Evolutionary conservation across 805 yeast genomes (phyloP), one percentile per base, ranked within the genome.

Genomic region (Kuraishia ogatae): DNA sequence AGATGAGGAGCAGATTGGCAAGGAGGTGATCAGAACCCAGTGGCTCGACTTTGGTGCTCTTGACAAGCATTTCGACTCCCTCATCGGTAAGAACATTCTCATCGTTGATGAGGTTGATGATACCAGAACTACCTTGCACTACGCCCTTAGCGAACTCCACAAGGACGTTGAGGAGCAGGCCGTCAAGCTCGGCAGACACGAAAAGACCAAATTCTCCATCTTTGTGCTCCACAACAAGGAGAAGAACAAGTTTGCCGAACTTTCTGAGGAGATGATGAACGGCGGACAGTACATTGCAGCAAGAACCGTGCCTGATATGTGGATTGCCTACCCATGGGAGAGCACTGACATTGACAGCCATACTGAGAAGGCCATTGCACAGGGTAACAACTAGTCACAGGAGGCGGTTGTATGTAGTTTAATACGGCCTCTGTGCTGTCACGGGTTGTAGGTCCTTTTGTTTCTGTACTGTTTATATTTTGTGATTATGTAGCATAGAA

Each of bases 281-380:
- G 77, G 79, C 35, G 86, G 86, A 54, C 77, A 82, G 58, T 89
- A 89, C 67, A 81, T 85, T 61, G 91, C 87, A 54, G 91, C 90
- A 20, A 80, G 86, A 71, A 75, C 81, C 47, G 88, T 87, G 50
- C 91, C 87, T 39, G 94, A 88, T 64, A 76, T 77, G 56, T 87
- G 96, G 96, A 87, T 85, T 60, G 92, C 94, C 22, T 87, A 87
- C 64, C 96, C 96, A 50, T 87, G 96, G 96, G 96, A 89, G 66
- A 86, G 94, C 20, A 71, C 69, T 26, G 94, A 89, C 69, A 89
- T 89, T 61, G 96, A 87, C 64, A 76, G 75, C 59, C 96, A 89
- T 67, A 85, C 94, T 23, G 74, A 74, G 60, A 64, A 66, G 43
- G 93, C 96, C 28, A 71, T 73, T 54, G 74, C 71, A 53, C 96